Evolutionary conservation across 495 filamentous ascomycete species (phyloP).

Genomic region (Cercophora samala): DNA sequence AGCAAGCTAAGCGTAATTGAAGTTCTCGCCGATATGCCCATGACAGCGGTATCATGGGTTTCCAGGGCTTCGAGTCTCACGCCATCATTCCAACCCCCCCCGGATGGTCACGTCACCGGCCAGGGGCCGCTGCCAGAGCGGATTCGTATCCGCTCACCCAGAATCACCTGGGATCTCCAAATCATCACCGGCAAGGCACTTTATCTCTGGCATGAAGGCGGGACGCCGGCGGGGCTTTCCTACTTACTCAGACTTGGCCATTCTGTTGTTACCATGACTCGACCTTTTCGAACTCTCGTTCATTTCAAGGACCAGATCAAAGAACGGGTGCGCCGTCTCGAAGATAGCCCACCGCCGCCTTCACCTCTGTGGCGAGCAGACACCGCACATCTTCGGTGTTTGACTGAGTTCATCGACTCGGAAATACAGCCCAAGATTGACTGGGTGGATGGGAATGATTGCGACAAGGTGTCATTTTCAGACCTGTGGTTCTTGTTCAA

Average conservation of each 20-base stretch:
- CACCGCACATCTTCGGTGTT: slow-evolving; percentile 26
- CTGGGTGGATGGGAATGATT: slow-evolving; percentile 14
- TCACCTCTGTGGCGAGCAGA: too few species aligned
- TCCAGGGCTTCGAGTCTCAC: not conserved
- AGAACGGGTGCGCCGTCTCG: too few species aligned
- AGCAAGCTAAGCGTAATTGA: not conserved
- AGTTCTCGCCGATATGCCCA: not conserved
- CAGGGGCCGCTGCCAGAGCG: slow-evolving; percentile 21
- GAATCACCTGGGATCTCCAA: slow-evolving; percentile 22
- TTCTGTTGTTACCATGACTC: slow-evolving; percentile 1
- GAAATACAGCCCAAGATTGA: slow-evolving; percentile 24
- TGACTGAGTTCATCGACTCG: slow-evolving; percentile 33
- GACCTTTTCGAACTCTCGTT: too few species aligned
- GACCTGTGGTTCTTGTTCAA: slow-evolving; percentile 45
- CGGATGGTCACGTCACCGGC: not conserved
- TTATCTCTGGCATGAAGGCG: too few species aligned
- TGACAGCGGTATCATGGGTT: not conserved
- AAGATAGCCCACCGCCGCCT: too few species aligned
- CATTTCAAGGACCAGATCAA: too few species aligned
- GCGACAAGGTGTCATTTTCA: slow-evolving; percentile 33
- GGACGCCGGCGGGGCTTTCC: not conserved
- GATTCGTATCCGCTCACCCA: slow-evolving; percentile 26
- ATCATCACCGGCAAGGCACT: not conserved
- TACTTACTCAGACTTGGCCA: not conserved
- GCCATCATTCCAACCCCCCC: not conserved